Base-by-base conservation (phyloP, 1,139 yeast genomes). In the Maudiozyma humilis region DNA sequence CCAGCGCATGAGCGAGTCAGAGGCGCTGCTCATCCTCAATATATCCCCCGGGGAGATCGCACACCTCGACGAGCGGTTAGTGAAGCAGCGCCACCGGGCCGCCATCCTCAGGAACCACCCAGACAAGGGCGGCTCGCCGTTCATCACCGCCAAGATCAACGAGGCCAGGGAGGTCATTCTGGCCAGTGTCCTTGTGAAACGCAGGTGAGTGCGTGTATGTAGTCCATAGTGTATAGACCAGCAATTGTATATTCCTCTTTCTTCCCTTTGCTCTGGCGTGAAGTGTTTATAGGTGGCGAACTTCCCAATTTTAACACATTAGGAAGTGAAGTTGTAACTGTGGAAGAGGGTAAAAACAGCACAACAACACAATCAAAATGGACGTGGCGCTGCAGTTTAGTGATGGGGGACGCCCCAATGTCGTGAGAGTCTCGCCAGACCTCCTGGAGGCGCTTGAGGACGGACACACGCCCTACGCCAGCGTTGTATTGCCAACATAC, bases 101-200 rank as follows among this genome's bases (percentile, higher is more conserved):
- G 84, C 87, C 66, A 85, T 89, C 93, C 70, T 91, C 58, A 73
- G 83, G 45, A 89, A 89, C 66, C 98, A 91, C 63, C 98, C 98
- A 6, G 98, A 91, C 68, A 84, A 89, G 60, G 97, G 97, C 37
- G 98, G 98, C 3, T 83, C 95, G 20, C 91, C 96, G n/a, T 89
- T 76, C 57, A 66, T 91, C 61, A 96, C 98, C 47, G 87, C 96
- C 44, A 91, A 91, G 71, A 85, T 91, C 52, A 91, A 91, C 64
- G 97, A 91, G 67, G 98, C 98, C 42, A 52, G 56, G 39, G 63
- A 61, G 19, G 41, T 60, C 7, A 40, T 61, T 19, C 45, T 46
- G 18, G 45, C 52, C n/a, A 57, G 63, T 32, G 47, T 50, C 15
- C 44, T 57, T 42, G 29, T 57, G 17, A 50, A 49, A 32, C 46